These are phyloP conservation scores for Oryza nivara DNA, from an alignment of 176 grass and related monocot species.

Conservation along the genomic window DNA sequence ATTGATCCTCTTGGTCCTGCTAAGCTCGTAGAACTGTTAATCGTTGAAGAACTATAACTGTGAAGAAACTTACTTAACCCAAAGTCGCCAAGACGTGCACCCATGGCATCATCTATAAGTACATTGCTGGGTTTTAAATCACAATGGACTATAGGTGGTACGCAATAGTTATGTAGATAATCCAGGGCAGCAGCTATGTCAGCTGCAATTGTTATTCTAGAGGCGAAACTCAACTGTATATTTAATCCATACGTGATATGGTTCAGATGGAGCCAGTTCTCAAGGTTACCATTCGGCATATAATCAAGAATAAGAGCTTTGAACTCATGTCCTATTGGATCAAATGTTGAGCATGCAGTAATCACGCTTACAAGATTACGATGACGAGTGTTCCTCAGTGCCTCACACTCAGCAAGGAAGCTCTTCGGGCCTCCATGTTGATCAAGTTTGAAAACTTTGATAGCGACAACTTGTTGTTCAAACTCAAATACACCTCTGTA, in stretches of 20 bases:
- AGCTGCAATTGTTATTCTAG: slow-evolving; percentile 42
- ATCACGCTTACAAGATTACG: slow-evolving; percentile 52
- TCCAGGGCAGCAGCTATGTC: slow-evolving; percentile 58
- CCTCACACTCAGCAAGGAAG: slow-evolving; percentile 55
- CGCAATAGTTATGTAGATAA: slow-evolving; percentile 48
- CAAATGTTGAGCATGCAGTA: slow-evolving; percentile 45
- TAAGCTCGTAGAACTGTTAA: slow-evolving; percentile 29
- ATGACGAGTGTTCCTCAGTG: slow-evolving; percentile 56
- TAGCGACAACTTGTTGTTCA: slow-evolving; percentile 31
- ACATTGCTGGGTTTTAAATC: slow-evolving; percentile 64
- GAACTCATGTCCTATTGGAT: slow-evolving; percentile 49
- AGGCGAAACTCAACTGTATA: slow-evolving; percentile 36
- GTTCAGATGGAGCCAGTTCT: slow-evolving; percentile 53
- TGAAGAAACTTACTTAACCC: slow-evolving; percentile 46
- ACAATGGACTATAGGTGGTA: slow-evolving; percentile 53
- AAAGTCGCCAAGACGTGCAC: slow-evolving; percentile 50
- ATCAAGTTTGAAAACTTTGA: slow-evolving; percentile 61
- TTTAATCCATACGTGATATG: background rate
- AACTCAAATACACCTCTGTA: slow-evolving; percentile 39
- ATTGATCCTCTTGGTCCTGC: slow-evolving; percentile 34
- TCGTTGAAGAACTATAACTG: background rate
- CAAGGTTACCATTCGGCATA: slow-evolving; percentile 33
- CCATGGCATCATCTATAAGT: slow-evolving; percentile 44
- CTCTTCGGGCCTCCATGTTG: slow-evolving; percentile 33
- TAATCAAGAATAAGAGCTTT: slow-evolving; percentile 42